Evolutionary conservation across 2,329 filamentous ascomycete genomes (phyloP).

Genomic region (Boeremia lycopersici): DNA sequence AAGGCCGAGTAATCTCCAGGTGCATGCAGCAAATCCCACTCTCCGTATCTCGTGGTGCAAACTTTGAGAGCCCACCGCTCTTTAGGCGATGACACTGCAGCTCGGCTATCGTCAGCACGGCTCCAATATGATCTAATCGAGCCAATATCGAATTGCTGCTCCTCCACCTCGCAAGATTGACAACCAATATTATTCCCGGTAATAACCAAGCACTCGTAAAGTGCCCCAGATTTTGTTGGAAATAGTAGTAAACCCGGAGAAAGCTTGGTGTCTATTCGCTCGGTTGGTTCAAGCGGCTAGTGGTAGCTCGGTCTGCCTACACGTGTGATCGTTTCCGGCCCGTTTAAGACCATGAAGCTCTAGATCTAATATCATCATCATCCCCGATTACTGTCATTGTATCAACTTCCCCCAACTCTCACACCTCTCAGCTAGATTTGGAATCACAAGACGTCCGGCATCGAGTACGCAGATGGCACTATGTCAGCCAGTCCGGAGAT

Average conservation of each 20-base stretch:
- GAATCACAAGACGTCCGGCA: not conserved
- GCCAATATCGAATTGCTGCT: not conserved
- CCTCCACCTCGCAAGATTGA: not conserved
- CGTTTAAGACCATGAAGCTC: conserved; percentile 9
- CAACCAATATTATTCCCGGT: conserved; percentile 14
- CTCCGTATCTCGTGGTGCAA: not conserved
- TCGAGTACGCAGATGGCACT: conserved; percentile 3
- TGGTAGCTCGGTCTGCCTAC: conserved; percentile 3
- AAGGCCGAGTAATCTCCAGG: conserved; percentile 9
- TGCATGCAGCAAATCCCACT: not conserved
- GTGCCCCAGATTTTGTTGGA: conserved; percentile 1
- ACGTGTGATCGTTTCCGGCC: conserved; percentile 6
- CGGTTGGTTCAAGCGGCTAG: conserved; percentile 8
- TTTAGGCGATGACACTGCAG: not conserved
- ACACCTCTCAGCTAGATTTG: not conserved
- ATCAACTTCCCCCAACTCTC: conserved; percentile 2
- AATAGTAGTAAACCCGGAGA: conserved; percentile 7
- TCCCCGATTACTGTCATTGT: not conserved
- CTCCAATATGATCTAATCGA: not conserved
- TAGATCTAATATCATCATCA: conserved; percentile 13
- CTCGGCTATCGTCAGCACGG: not conserved
- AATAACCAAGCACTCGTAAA: not conserved
- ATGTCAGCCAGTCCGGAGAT: conserved; percentile 48
- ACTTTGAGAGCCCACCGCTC: not conserved
- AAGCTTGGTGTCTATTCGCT: conserved; percentile 12